Conservation (phyloP, 139 green algal species). For the Chlorella ohadii region DNA sequence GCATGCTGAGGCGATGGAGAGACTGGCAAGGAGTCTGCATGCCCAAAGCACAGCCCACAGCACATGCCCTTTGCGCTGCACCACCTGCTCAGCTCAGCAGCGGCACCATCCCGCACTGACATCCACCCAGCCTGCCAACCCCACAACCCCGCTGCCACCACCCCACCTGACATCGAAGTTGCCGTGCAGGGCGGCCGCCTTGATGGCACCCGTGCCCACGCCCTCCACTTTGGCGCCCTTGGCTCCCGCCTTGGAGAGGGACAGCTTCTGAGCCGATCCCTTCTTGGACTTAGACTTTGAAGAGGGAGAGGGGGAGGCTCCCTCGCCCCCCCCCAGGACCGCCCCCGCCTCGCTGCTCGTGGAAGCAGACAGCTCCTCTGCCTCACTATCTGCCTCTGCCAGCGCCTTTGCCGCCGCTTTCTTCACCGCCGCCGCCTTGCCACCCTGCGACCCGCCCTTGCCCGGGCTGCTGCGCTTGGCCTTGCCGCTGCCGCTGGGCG, state of each 20-base stretch:
- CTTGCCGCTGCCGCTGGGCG: neutral
- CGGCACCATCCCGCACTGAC: too few species aligned
- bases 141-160: neutral
- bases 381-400: neutral
- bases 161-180: constrained; percentile 50
- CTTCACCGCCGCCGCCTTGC: neutral
- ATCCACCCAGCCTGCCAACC: too few species aligned
- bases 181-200: constrained; percentile 57
- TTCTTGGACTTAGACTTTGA: constrained; percentile 10
- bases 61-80: too few species aligned
- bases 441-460: neutral
- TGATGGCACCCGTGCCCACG: constrained; percentile 75
- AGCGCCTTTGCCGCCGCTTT: neutral
- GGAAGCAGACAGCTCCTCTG: neutral
- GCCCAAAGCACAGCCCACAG: too few species aligned
- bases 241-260: neutral
- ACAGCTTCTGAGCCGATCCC: neutral
- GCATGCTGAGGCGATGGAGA: neutral
- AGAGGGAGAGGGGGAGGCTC: neutral
- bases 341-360: constrained; percentile 5
- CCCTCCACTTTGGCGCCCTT: constrained; percentile 57
- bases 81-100: too few species aligned
- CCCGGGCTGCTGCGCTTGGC: neutral
- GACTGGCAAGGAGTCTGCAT: too few species aligned
- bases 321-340: neutral